Evolutionary conservation across 192 early-diverging fungal species (phyloP).

Genomic region (Helicostylum pulchrum): DNA sequence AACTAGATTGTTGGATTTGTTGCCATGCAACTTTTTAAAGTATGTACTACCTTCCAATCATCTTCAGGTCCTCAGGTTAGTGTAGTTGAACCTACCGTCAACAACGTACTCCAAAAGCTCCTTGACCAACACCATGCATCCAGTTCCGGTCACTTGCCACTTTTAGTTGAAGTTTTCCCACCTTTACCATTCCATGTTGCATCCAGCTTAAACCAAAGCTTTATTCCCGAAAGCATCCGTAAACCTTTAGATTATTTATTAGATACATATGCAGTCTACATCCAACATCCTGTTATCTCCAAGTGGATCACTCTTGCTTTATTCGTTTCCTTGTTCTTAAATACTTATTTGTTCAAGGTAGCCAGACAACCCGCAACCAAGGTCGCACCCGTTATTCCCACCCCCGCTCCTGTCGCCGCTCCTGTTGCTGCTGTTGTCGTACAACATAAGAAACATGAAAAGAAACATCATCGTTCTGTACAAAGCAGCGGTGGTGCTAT

Average conservation of each 20-base stretch:
- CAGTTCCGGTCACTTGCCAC: conserved; percentile 35
- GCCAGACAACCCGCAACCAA: conserved; percentile 46
- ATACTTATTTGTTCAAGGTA: conserved; percentile 59
- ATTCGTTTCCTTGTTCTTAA: conserved; percentile 51
- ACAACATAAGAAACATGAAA: not conserved
- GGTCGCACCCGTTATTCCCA: not conserved
- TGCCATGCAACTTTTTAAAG: conserved; percentile 59
- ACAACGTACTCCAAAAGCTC: conserved; percentile 42
- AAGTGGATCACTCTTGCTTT: conserved; percentile 54
- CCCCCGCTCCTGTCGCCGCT: not conserved
- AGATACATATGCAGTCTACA: conserved; percentile 47
- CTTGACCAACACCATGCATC: conserved; percentile 42
- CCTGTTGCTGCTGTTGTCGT: too few species aligned
- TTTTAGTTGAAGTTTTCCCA: conserved; percentile 51
- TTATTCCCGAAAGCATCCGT: conserved; percentile 6
- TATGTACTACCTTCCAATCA: conserved; percentile 46
- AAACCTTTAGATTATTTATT: conserved; percentile 41
- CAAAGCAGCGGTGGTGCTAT: conserved; percentile 7
- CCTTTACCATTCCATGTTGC: conserved; percentile 45
- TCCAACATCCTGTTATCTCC: conserved; percentile 58
- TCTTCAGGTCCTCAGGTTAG: conserved; percentile 38
- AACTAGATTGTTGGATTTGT: conserved; percentile 57
- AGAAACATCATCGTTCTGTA: not conserved
- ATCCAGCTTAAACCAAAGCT: not conserved
- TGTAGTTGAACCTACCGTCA: conserved; percentile 39